Conservation (phyloP, 108 stramenopile species). For the Parmales sp. region DNA sequence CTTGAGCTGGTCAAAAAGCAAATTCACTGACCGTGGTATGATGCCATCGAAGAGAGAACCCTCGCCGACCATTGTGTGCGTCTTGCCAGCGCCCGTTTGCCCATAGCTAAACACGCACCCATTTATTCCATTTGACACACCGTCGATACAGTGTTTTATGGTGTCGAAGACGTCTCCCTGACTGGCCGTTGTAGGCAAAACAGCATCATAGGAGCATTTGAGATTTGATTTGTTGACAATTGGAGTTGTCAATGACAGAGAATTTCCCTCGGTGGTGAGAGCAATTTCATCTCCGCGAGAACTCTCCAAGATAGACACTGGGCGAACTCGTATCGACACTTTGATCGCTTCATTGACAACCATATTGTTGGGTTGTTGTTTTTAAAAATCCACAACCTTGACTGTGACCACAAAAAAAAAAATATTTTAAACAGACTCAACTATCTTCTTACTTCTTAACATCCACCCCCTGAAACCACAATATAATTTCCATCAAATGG, state of each 20-base stretch:
- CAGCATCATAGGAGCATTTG: background rate
- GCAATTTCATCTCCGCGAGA: background rate
- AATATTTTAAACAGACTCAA: no score
- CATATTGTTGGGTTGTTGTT: no score
- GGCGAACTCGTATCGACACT: background rate
- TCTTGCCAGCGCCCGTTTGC: constrained; percentile 5
- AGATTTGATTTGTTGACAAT: background rate
- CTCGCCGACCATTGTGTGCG: constrained; percentile 1
- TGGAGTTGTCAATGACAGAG: background rate
- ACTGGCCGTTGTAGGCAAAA: background rate
- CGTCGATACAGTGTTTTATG: background rate
- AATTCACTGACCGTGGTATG: background rate
- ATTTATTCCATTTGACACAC: background rate
- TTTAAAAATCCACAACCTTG: no score
- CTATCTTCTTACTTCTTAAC: no score
- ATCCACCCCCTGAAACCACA: no score
- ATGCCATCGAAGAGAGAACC: background rate
- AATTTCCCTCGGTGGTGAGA: background rate
- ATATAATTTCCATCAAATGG: no score
- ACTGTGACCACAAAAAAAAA: no score
- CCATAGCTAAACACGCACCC: constrained; percentile 4
- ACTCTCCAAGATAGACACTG: background rate
- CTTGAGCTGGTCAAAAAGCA: constrained; percentile 1
- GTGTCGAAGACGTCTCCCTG: constrained; percentile 8
- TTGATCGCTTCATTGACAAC: background rate